Evolutionary conservation across 306 rosid genomes (phyloP), one percentile per base, ranked within the genome.

Genomic region (Lupinus albus): DNA sequence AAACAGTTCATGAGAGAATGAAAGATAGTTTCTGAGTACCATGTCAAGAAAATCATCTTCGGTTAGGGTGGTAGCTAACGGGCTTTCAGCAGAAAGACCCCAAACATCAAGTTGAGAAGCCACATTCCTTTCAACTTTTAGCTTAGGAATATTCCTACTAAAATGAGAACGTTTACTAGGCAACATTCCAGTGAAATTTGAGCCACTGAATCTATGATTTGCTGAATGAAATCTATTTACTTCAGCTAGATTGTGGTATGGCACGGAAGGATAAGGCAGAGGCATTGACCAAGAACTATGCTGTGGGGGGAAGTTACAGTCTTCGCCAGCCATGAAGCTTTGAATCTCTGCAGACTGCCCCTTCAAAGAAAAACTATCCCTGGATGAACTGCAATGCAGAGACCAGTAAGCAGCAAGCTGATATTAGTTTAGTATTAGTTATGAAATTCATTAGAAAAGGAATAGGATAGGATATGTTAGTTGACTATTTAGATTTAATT

Each of bases 31-130:
- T 66, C 56, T 73, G 20, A 39, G 13, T 83, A 89, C 96, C 96
- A 86, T 84, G 55, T 86, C 88, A 67, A 89, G 88, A 84, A 89
- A 80, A 66, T 86, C 92, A 72, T 89, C 88, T 28, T 89, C 96
- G 0, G 90, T 79, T 79, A 84, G 76, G 54, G 73, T 59, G 73
- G 87, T 84, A 42, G 88, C 75, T 67, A 68, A 74, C 50, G 81
- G 86, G 66, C 81, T 80, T 64, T 84, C 86, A 28, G 84, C 76
- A 71, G 79, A 76, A 49, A 79, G 71, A 68, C 76, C 89, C 91
- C 87, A 74, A 45, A 50, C 63, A 64, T 82, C 83, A 68, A 66
- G 71, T 47, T 12, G 76, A 76, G 88, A 76, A 80, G 79, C 52
- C 75, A 47, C 73, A 41, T 76, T 75, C 74, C 70, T 77, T 54